Conservation (phyloP, 2,329 filamentous ascomycete species). For the Xylaria multiplex region DNA sequence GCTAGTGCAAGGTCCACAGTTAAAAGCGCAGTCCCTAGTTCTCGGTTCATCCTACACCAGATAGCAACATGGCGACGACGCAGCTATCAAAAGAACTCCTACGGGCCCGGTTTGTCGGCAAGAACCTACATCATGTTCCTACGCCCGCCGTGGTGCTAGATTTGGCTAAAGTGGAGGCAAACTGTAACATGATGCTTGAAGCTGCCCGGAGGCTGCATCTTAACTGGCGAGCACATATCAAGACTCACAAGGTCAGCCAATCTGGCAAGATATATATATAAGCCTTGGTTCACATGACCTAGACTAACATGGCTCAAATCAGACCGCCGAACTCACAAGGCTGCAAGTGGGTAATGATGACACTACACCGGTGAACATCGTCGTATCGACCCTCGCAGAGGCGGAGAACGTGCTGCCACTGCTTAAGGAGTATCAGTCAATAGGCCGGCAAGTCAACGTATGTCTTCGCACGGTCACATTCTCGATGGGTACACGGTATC, state of each 20-base stretch:
- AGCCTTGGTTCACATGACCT: constrained; percentile 5
- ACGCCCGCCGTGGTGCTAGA: constrained; percentile 77
- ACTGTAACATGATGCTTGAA: constrained; percentile 77
- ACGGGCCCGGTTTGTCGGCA: constrained; percentile 63
- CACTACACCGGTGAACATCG: constrained; percentile 64
- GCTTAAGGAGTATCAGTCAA: constrained; percentile 65
- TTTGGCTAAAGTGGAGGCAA: constrained; percentile 69
- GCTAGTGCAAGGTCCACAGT: background rate
- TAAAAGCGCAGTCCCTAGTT: background rate
- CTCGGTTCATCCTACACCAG: background rate
- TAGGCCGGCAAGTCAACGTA: constrained; percentile 69
- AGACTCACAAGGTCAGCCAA: constrained; percentile 80
- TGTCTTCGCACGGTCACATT: constrained; percentile 38
- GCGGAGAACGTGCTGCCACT: constrained; percentile 73
- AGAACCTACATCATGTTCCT: constrained; percentile 67
- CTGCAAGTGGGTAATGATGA: constrained; percentile 73
- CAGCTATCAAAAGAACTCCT: constrained; percentile 51
- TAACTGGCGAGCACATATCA: constrained; percentile 80
- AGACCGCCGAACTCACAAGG: constrained; percentile 73
- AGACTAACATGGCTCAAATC: constrained; percentile 27
- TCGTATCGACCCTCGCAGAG: constrained; percentile 80
- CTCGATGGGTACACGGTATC: too few species aligned
- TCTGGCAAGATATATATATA: background rate
- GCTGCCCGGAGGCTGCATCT: constrained; percentile 68
- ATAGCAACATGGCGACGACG: constrained; percentile 39